Evolutionary conservation across 805 yeast species (phyloP).

Genomic region (Ogataea siamensis): DNA sequence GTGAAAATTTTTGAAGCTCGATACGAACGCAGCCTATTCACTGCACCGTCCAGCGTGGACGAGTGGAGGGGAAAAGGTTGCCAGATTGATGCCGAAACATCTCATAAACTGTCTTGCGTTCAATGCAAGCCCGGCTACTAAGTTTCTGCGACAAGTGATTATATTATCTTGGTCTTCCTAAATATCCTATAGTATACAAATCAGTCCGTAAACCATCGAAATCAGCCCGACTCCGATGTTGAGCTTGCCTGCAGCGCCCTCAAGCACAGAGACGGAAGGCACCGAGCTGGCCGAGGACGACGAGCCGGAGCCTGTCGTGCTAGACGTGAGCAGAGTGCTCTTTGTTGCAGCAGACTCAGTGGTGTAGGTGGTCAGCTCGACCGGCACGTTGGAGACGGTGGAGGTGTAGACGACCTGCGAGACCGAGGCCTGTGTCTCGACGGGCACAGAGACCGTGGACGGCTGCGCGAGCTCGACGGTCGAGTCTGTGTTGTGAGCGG

Average conservation of each 20-base stretch:
- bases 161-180: slow-evolving; percentile 21
- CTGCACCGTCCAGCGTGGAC: slow-evolving; percentile 41
- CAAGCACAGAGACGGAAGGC: slow-evolving; percentile 16
- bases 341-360: slow-evolving; percentile 8
- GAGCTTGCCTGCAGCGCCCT: slow-evolving; percentile 18
- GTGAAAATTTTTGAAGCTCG: slow-evolving; percentile 18
- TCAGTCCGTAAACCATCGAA: slow-evolving; percentile 13
- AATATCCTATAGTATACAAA: slow-evolving; percentile 12
- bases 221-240: slow-evolving; percentile 12
- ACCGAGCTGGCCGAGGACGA: slow-evolving; percentile 8
- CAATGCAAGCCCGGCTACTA: slow-evolving; percentile 38
- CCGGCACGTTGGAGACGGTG: slow-evolving; percentile 25
- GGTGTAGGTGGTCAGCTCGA: slow-evolving; percentile 27
- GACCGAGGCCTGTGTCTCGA: slow-evolving; percentile 16
- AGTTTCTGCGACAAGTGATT: slow-evolving; percentile 33
- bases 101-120: slow-evolving; percentile 35
- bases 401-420: slow-evolving; percentile 26
- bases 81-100: slow-evolving; percentile 36
- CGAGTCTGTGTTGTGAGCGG: slow-evolving; percentile 9
- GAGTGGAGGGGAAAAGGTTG: slow-evolving; percentile 48
- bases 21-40: slow-evolving; percentile 46
- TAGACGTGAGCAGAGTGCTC: slow-evolving; percentile 9
- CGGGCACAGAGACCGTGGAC: slow-evolving; percentile 22
- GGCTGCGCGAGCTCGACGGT: slow-evolving; percentile 23
- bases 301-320: slow-evolving; percentile 1